phyloP scores from a whole-genome alignment of 2,329 filamentous ascomycete genomes.

The Microdochium bolleyi region DNA sequence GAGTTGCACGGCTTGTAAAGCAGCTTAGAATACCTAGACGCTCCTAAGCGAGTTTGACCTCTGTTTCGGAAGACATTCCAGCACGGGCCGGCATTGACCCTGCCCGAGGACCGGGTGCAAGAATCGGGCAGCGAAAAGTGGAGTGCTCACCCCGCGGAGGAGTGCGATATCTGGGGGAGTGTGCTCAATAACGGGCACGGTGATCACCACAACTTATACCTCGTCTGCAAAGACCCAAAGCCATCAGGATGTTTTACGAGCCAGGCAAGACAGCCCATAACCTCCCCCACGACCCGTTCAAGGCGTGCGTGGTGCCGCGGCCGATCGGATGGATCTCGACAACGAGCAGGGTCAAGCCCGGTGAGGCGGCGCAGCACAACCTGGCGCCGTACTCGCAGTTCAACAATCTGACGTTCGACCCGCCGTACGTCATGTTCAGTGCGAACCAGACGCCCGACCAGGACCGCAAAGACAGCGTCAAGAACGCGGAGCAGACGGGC shows the following conservation, averaged over 20 bases:
- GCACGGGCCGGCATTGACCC: too few species aligned
- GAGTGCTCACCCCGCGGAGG: too few species aligned
- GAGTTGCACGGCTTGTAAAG: too few species aligned
- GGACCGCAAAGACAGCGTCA: conserved; percentile 46
- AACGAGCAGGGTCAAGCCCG: not conserved
- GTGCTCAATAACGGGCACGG: too few species aligned
- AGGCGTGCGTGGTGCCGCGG: conserved; percentile 50
- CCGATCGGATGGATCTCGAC: conserved; percentile 59
- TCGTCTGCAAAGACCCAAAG: too few species aligned
- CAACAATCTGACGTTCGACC: conserved; percentile 56
- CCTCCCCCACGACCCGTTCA: conserved; percentile 16
- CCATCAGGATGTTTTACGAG: conserved; percentile 15
- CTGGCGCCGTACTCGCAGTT: conserved; percentile 55
- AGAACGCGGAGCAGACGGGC: conserved; percentile 47
- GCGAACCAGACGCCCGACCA: conserved; percentile 42
- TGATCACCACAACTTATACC: too few species aligned
- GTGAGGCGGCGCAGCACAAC: conserved; percentile 15
- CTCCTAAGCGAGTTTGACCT: too few species aligned
- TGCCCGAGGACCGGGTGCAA: too few species aligned
- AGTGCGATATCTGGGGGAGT: too few species aligned
- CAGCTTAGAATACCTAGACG: too few species aligned
- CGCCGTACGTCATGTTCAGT: conserved; percentile 54
- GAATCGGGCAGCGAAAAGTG: too few species aligned
- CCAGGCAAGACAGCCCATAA: conserved; percentile 10
- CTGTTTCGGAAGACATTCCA: too few species aligned